phyloP scores from a whole-genome alignment of 148 eudicot genomes.

The Agrostemma githago region DNA sequence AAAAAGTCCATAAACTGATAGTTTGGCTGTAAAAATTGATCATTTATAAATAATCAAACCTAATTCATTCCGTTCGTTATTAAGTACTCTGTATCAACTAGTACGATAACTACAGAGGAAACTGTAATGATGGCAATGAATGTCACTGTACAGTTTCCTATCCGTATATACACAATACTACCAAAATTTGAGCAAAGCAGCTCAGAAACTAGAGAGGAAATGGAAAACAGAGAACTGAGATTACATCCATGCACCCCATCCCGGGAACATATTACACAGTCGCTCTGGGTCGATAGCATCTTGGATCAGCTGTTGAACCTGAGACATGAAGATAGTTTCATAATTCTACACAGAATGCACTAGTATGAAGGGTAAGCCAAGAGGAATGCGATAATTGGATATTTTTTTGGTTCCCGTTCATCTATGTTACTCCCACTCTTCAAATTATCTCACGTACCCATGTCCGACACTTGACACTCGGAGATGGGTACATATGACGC shows the following conservation, averaged over 20 bases:
- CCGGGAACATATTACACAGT: slow-evolving; percentile 84
- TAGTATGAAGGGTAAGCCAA: not conserved
- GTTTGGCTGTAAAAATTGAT: too few relatives aligned
- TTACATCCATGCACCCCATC: slow-evolving; percentile 98
- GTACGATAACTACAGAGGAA: too few relatives aligned
- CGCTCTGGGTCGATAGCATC: slow-evolving; percentile 97
- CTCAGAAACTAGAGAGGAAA: not conserved
- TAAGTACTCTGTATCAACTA: too few relatives aligned
- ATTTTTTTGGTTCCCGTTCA: not conserved
- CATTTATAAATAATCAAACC: too few relatives aligned
- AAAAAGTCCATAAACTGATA: too few relatives aligned
- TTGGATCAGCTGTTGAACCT: slow-evolving; percentile 98
- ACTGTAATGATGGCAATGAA: not conserved
- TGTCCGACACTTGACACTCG: too few relatives aligned
- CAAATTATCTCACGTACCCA: too few relatives aligned
- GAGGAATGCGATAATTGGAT: not conserved
- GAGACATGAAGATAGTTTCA: slow-evolving; percentile 12
- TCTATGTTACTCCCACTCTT: too few relatives aligned
- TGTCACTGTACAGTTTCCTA: slow-evolving; percentile 16
- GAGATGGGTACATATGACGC: too few relatives aligned
- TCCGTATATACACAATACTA: slow-evolving; percentile 3
- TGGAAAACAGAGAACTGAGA: not conserved
- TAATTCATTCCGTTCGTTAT: too few relatives aligned
- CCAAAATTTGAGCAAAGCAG: not conserved
- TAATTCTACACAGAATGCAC: not conserved